Conservation (phyloP, 208 protist genomes). For the Phytomonas francai region DNA sequence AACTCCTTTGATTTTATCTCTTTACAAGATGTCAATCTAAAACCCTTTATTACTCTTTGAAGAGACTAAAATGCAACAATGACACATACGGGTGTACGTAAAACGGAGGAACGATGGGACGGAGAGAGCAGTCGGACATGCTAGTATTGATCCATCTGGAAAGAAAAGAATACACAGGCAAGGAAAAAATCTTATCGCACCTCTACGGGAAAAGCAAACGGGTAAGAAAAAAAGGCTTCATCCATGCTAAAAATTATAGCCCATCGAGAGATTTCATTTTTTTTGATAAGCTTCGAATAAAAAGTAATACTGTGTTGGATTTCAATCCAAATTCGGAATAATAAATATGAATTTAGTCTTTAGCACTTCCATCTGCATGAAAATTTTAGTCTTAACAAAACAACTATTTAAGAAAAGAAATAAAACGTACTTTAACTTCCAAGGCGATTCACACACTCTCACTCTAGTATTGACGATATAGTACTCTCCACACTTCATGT, state of each 20-base stretch:
- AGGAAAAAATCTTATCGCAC: neutral
- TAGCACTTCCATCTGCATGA: neutral
- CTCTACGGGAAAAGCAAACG: neutral
- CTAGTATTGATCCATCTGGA: neutral
- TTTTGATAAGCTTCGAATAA: no score
- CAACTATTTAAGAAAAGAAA: neutral
- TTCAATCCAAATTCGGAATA: neutral
- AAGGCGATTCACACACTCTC: constrained; percentile 2
- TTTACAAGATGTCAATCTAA: neutral
- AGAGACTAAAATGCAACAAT: neutral
- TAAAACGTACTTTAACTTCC: neutral
- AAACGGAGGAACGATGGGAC: neutral
- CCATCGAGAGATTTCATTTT: neutral
- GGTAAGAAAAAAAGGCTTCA: neutral
- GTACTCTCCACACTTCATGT: constrained; percentile 31
- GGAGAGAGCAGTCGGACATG: neutral
- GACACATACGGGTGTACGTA: neutral
- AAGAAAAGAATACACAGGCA: neutral
- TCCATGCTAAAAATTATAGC: neutral
- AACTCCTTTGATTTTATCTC: neutral
- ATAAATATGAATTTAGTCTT: neutral
- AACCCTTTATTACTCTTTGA: neutral
- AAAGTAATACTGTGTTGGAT: neutral
- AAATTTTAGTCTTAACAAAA: neutral
- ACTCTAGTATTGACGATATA: constrained; percentile 45